Evolutionary conservation across 805 yeast species (phyloP), one percentile per base, ranked within the genome.

Genomic region (Cyberlindnera xylosilytica): DNA sequence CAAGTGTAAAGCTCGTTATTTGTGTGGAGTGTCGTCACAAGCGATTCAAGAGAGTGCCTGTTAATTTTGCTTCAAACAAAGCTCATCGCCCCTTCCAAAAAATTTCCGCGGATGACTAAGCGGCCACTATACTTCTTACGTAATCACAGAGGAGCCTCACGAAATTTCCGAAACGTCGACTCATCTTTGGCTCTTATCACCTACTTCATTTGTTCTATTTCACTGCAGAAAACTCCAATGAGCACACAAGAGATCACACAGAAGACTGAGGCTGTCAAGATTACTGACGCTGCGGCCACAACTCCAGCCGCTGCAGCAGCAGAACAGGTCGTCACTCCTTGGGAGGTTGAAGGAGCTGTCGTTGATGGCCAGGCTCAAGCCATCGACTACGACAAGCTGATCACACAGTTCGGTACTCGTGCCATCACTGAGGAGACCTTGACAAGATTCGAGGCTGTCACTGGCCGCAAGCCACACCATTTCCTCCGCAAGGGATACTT

Each of bases 311-410:
- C 29, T 9, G 29, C 29, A 10, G 29, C n/a, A 8, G 46, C 39
- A 1, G 60, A 54, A 6, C 60, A 56, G 38, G 44, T 43, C 11
- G 73, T 85, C 46, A 93, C 99, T 1, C 99, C 99, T 37, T 93
- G 99, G 99, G 99, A 93, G 63, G 99, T 93, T 23, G 96, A 87
- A 65, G 99, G 98, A 45, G 98, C 97, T 3, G 95, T 91, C 36
- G 97, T 88, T 44, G 95, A 90, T 56, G 99, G 99, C 41, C 72
- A 83, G 55, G 78, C 85, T n/a, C 90, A 85, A 63, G 89, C 80
- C 20, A 90, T 93, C 53, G 96, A 93, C 68, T 93, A 93, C 62
- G 91, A 87, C 45, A 88, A 88, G 66, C 73, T 93, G 52, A 85
- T 88, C 56, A 71, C 72, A 50, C 87, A 86, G 60, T 93, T 93